Conservation (phyloP, 257 asterid species). For the Nicotiana noctiflora region DNA sequence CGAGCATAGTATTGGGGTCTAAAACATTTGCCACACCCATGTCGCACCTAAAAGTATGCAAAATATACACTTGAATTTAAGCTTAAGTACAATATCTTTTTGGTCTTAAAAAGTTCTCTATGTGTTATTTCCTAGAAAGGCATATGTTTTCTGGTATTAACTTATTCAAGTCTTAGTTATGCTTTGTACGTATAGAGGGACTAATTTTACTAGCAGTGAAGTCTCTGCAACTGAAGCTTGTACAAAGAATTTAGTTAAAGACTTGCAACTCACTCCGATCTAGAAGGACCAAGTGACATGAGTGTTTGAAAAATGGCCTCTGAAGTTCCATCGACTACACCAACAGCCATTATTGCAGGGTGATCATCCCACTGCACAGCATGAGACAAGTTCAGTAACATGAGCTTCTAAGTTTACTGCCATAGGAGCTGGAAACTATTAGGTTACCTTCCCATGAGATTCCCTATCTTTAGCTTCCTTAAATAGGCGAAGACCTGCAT, state of each 20-base stretch:
- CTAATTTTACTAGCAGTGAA: background rate
- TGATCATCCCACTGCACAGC: constrained; percentile 59
- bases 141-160: background rate
- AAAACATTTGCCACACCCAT: too few relatives aligned
- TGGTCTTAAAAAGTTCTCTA: too few relatives aligned
- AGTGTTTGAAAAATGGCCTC: constrained; percentile 90
- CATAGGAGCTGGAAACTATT: background rate
- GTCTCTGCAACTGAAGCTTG: background rate
- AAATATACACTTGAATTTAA: too few relatives aligned
- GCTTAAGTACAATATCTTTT: too few relatives aligned
- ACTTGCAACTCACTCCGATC: constrained; percentile 75
- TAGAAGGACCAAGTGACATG: constrained; percentile 94
- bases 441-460: constrained; percentile 53
- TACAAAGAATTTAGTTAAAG: background rate
- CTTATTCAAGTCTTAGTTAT: constrained; percentile 4
- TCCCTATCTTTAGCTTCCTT: constrained; percentile 90
- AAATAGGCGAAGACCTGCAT: constrained; percentile 80
- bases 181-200: background rate
- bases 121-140: background rate
- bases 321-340: constrained; percentile 84
- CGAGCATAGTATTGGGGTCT: too few relatives aligned
- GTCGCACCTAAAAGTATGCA: too few relatives aligned
- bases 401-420: background rate
- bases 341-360: constrained; percentile 98
- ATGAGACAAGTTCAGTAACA: constrained; percentile 7